Base-by-base conservation (phyloP, 31 red algal species). In the Porphyra umbilicalis region DNA sequence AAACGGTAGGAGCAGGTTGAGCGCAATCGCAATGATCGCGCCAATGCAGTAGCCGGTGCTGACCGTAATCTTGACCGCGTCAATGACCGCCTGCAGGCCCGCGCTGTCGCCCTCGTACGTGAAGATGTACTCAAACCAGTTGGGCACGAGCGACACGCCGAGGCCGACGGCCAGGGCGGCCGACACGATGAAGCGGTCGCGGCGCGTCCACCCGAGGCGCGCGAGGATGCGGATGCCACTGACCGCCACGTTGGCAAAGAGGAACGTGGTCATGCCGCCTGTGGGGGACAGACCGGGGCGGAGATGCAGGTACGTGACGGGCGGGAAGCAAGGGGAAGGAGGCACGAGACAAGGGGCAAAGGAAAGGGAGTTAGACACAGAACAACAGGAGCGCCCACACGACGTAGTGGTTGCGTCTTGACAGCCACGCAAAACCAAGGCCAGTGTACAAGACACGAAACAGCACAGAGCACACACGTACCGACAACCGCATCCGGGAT, bases 201-300 rank as follows among this genome's bases (percentile, higher is more conserved):
- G 79, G 36, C 93, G 89, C 6, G 86, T 42, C 88, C 88, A 91
- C 10, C 74, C 4, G 34, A 95, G 35, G 18, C 80, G 34, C 32
- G 85, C 38, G 39, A 91, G 76, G 34, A 95, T 90, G 31, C 88
- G 76, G 18, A 95, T 39, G 8, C 93, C 93, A 31, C 87, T 87
- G 32, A 89, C 89, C 20, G 84, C 81, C 10, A 95, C 93, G 37
- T 82, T 88, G 35, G 88, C 93, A 88, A 95, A 95, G 44, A 95
- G 75, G 80, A 95, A 95, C 10, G 85, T 90, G 34, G 93, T 91
- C 80, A 95, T 91, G 4, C 93, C 93, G 32, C 93, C n/a, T n/a
- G n/a, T n/a, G n/a, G n/a, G n/a, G n/a, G n/a, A n/a, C n/a, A n/a
- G n/a, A n/a, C n/a, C n/a, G n/a, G n/a, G n/a, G n/a, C n/a, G n/a